Evolutionary conservation across 106 monocot genomes (phyloP).

Genomic region (Acorus gramineus): DNA sequence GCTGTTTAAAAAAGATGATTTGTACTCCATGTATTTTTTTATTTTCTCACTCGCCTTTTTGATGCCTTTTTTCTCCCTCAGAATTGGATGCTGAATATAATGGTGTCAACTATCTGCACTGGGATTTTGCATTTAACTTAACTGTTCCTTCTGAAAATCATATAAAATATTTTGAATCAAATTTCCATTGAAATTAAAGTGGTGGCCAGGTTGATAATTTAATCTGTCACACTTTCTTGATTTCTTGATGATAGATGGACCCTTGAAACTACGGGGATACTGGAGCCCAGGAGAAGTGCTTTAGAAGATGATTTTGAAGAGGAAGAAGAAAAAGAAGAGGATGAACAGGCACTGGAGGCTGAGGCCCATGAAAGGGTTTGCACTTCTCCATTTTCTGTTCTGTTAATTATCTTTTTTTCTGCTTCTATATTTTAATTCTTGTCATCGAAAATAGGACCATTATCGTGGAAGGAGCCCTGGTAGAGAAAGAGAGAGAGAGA

Average conservation of each 20-base stretch:
- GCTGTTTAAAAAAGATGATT: too few species aligned
- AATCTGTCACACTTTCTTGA: background rate
- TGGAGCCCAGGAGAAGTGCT: constrained; percentile 90
- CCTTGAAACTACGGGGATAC: constrained; percentile 62
- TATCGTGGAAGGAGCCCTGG: constrained; percentile 73
- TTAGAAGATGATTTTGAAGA: constrained; percentile 99
- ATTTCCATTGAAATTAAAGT: too few species aligned
- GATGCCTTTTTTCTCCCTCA: too few species aligned
- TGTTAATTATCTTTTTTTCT: background rate
- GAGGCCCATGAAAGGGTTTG: constrained; percentile 44
- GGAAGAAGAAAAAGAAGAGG: constrained; percentile 94
- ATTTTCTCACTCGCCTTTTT: too few species aligned
- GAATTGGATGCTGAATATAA: too few species aligned
- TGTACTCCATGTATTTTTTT: too few species aligned
- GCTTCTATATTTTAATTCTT: background rate
- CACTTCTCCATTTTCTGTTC: constrained; percentile 1
- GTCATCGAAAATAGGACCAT: constrained; percentile 30
- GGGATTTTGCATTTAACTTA: too few species aligned
- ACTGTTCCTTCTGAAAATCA: too few species aligned
- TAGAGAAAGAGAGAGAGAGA: constrained; percentile 73
- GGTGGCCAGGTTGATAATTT: background rate
- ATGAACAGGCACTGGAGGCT: constrained; percentile 51
- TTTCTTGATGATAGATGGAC: constrained; percentile 41
- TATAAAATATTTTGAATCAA: too few species aligned
- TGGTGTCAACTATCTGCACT: too few species aligned